These are phyloP conservation scores for Colletotrichum sp. DNA, from an alignment of 2,329 filamentous ascomycete species.

Conservation along the genomic window DNA sequence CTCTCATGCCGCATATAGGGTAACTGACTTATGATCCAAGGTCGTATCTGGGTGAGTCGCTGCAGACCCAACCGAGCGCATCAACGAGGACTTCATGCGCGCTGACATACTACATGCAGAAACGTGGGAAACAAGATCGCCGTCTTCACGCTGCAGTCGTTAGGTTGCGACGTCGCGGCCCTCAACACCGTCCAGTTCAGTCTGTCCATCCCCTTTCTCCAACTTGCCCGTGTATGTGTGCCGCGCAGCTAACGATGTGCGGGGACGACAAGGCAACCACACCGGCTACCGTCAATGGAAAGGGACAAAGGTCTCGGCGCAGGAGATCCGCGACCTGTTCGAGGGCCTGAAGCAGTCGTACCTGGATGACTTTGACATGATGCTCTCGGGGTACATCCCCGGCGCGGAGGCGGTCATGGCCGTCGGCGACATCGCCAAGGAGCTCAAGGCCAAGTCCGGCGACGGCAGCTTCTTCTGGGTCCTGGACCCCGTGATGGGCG, in stretches of 20 bases:
- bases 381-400: conserved; percentile 94
- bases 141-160: conserved; percentile 89
- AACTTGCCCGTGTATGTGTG: not conserved
- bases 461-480: conserved; percentile 95
- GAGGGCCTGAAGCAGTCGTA: conserved; percentile 82
- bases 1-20: conserved; percentile 14
- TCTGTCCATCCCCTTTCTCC: conserved; percentile 48
- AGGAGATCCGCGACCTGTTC: conserved; percentile 86
- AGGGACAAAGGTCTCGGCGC: conserved; percentile 80
- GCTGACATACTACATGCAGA: conserved; percentile 50
- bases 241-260: not conserved
- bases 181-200: conserved; percentile 98
- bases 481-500: conserved; percentile 97
- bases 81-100: not conserved
- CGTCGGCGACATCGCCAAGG: conserved; percentile 82
- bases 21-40: conserved; percentile 31
- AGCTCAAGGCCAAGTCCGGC: conserved; percentile 70
- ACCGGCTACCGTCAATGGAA: conserved; percentile 90
- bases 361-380: conserved; percentile 89
- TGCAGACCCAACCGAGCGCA: not conserved
- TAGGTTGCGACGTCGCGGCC: conserved; percentile 92
- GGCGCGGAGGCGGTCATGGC: conserved; percentile 84
- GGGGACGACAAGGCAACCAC: conserved; percentile 78
- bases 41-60: conserved; percentile 48
- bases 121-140: conserved; percentile 99